These are phyloP conservation scores for Xylaria intraflava DNA, from an alignment of 495 filamentous ascomycete species.

Conservation along the genomic window DNA sequence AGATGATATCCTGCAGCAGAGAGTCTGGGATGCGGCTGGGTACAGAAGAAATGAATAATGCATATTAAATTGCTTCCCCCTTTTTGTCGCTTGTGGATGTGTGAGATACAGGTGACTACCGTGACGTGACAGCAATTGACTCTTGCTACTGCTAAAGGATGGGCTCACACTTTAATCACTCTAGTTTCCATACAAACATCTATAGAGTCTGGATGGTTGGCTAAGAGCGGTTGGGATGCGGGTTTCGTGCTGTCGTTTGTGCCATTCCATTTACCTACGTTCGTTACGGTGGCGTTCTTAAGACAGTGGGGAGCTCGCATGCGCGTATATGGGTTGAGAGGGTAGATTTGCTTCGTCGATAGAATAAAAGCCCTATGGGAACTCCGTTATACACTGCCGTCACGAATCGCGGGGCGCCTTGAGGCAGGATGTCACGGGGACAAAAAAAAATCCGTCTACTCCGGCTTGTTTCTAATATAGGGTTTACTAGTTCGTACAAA, in stretches of 20 bases:
- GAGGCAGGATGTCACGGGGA: no score
- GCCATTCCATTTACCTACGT: no score
- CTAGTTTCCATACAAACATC: no score
- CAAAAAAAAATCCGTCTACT: slow-evolving; percentile 11
- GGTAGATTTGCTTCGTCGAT: neutral
- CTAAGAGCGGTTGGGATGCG: no score
- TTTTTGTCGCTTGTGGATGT: neutral
- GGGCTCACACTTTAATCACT: no score
- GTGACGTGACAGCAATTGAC: neutral
- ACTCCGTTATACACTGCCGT: neutral
- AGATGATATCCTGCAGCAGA: neutral
- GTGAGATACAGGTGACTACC: neutral
- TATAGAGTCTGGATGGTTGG: no score
- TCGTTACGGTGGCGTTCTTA: no score
- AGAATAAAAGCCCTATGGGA: neutral
- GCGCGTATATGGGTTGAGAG: neutral
- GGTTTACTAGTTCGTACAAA: slow-evolving; percentile 19
- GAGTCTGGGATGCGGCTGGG: slow-evolving; percentile 3
- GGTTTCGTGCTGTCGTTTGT: no score
- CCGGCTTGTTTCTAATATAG: slow-evolving; percentile 14
- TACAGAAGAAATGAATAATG: slow-evolving; percentile 11
- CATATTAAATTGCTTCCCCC: neutral
- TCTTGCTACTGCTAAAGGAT: no score
- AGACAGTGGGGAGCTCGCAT: no score
- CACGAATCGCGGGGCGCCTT: no score